Base-by-base conservation (phyloP, 2,329 filamentous ascomycete genomes). In the Xylaria sp. region DNA sequence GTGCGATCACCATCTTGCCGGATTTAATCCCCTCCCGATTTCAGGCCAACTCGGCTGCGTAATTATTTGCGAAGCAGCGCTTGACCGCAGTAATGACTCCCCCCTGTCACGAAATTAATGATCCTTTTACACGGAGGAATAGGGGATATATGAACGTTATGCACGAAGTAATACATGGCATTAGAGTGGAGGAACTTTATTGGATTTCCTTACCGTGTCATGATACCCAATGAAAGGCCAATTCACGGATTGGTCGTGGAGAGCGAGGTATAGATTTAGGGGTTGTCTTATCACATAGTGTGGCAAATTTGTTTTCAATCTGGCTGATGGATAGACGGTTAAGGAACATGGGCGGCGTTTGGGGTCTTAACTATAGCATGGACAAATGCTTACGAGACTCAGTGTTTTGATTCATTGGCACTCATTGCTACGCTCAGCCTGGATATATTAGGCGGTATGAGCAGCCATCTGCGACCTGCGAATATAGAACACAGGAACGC, bases 221-320 rank as follows among this genome's bases (percentile, higher is more conserved):
- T 66, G 73, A 75, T 75, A 74, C 73, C 73, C 72, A 68, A 65
- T 55, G 60, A 58, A 59, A 53, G 53, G 60, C 49, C 39, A 65
- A 66, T 70, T 36, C 59, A 60, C 53, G 59, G 42, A 65, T 58
- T 49, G 39, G 59, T 39, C 47, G 61, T 49, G 47, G 36, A 55
- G 51, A 66, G 38, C 38, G 47, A 67, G 27, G 3, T 53, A 66
- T 69, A 68, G 68, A 68, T 47, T 36, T 57, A n/a, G 50, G 64
- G 60, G 25, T 27, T 29, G 38, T 59, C n/a, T 54, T 61, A 55
- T 38, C 36, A 22, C 36, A 62, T 53, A 29, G 51, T 53, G 38
- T 29, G 49, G 36, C 44, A 31, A 49, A 47, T 47, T 49, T 63
- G 42, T 13, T 55, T 61, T 59, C 36, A 38, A 33, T 33, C 25